Evolutionary conservation across 139 green algal genomes (phyloP).

Genomic region (Coelastrella sp.): DNA sequence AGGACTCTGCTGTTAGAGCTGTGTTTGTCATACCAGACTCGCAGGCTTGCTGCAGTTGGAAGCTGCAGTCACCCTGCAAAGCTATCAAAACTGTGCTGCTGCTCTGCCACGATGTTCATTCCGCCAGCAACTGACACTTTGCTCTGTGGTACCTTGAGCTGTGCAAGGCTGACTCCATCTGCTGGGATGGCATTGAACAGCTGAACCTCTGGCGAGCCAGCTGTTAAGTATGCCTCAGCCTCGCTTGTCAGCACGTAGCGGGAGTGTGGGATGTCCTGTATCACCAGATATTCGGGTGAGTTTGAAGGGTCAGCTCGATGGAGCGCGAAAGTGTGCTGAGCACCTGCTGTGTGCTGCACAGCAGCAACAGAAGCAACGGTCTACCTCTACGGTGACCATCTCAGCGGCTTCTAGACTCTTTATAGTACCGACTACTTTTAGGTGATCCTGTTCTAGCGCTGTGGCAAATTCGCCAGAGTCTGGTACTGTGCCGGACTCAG

Average conservation of each 20-base stretch:
- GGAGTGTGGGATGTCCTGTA: constrained; percentile 83
- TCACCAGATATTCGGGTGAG: background rate
- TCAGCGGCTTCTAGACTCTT: constrained; percentile 88
- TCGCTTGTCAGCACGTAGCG: constrained; percentile 86
- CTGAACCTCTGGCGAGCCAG: constrained; percentile 88
- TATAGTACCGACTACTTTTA: constrained; percentile 84
- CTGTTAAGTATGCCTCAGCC: constrained; percentile 72
- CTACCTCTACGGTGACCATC: constrained; percentile 84
- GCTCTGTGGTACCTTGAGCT: constrained; percentile 76
- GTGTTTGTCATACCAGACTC: no score
- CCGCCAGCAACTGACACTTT: no score
- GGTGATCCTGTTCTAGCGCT: constrained; percentile 73
- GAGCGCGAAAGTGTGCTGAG: background rate
- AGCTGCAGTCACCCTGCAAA: no score
- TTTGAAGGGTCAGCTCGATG: background rate
- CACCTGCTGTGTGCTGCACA: background rate
- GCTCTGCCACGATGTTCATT: no score
- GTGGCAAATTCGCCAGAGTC: constrained; percentile 82
- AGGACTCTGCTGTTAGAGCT: no score
- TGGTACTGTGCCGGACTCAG: constrained; percentile 59
- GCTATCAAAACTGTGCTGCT: no score
- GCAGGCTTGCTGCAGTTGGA: no score
- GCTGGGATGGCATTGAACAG: constrained; percentile 82
- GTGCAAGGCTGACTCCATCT: constrained; percentile 81
- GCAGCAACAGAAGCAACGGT: background rate